A percentile compares a stretch with the other conserved stretches of the same genome.
phyloP scores from a whole-genome alignment of 345 rosid species.

The Boechera retrofracta region DNA sequence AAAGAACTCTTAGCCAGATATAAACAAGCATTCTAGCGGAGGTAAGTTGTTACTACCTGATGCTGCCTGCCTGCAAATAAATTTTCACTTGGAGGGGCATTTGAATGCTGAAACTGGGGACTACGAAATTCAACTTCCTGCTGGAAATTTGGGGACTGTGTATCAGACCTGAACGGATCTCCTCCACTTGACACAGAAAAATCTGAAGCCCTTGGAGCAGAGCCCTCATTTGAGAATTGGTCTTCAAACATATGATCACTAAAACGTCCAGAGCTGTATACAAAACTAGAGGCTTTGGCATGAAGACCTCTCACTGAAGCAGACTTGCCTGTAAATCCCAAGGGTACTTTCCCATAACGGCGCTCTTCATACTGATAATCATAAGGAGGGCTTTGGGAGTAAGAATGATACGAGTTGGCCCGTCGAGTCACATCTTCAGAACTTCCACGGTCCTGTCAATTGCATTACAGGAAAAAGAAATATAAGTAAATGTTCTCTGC shows the following conservation, averaged over 20 bases:
- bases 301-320: conserved; percentile 85
- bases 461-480: conserved; percentile 38
- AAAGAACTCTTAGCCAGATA: conserved; percentile 20
- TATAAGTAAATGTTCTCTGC: conserved; percentile 11
- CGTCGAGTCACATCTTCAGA: conserved; percentile 73
- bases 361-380: conserved; percentile 95
- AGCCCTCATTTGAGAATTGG: conserved; percentile 84
- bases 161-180: conserved; percentile 66
- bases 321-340: conserved; percentile 75
- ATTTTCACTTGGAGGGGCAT: conserved; percentile 50
- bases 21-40: conserved; percentile 33
- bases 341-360: conserved; percentile 74
- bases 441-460: conserved; percentile 65
- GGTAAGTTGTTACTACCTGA: conserved; percentile 34
- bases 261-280: conserved; percentile 74
- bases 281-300: conserved; percentile 69
- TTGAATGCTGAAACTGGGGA: conserved; percentile 61
- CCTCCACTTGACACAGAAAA: conserved; percentile 84
- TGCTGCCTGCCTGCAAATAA: conserved; percentile 53
- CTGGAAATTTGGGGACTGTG: conserved; percentile 74
- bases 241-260: conserved; percentile 72
- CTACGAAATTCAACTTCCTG: conserved; percentile 64
- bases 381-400: conserved; percentile 98
- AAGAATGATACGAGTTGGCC: conserved; percentile 97
- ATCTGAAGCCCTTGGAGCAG: conserved; percentile 83